Evolutionary conservation across 371 early-diverging fungal genomes (phyloP).

Genomic region (Nematocida homosporus): DNA sequence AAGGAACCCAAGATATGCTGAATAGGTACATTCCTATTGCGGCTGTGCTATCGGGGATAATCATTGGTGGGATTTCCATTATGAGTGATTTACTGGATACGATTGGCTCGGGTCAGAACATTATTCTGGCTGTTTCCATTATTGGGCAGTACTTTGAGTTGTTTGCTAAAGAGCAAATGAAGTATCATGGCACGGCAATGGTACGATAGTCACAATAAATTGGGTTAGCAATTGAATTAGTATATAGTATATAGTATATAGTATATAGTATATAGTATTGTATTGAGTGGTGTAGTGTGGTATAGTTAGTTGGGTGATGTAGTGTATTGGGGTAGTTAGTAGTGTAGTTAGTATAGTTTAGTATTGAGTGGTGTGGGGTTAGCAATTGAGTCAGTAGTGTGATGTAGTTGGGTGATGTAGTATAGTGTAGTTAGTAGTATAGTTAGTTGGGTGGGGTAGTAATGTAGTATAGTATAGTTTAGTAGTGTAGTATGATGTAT

Average conservation of each 20-base stretch:
- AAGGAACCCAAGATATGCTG: slow-evolving; percentile 89
- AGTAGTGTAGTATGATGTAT: too few species aligned
- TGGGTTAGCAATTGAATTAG: background rate
- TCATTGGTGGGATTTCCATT: slow-evolving; percentile 85
- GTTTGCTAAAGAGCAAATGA: slow-evolving; percentile 68
- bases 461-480: too few species aligned
- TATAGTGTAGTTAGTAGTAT: too few species aligned
- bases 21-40: slow-evolving; percentile 92
- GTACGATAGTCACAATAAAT: slow-evolving; percentile 52
- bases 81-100: slow-evolving; percentile 80
- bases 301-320: background rate
- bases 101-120: slow-evolving; percentile 97
- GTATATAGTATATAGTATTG: too few species aligned
- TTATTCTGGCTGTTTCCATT: slow-evolving; percentile 92
- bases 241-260: too few species aligned
- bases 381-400: too few species aligned
- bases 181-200: slow-evolving; percentile 55
- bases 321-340: background rate
- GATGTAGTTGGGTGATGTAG: too few species aligned
- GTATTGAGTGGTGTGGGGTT: too few species aligned
- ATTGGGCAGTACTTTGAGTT: slow-evolving; percentile 78
- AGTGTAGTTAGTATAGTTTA: too few species aligned
- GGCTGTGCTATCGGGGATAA: slow-evolving; percentile 83
- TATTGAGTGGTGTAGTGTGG: background rate
- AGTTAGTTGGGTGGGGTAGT: too few species aligned